phyloP scores from a whole-genome alignment of 106 monocot genomes.

The Acorus gramineus region DNA sequence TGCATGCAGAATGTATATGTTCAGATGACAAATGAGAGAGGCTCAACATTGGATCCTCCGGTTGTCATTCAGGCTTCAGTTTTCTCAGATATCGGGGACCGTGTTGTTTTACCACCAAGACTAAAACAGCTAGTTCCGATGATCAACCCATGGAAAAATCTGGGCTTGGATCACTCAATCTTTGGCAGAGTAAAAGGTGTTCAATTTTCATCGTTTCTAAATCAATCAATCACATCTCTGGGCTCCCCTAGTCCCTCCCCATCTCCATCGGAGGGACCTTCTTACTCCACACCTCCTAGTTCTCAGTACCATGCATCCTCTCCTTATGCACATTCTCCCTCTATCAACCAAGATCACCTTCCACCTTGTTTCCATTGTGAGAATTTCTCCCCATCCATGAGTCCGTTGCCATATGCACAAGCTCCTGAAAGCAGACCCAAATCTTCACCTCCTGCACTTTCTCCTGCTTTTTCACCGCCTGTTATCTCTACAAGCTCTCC shows the following conservation, averaged over 20 bases:
- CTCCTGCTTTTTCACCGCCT: conserved; percentile 15
- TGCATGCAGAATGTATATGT: conserved; percentile 62
- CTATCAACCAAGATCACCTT: conserved; percentile 1
- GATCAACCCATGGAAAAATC: conserved; percentile 43
- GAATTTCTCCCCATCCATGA: conserved; percentile 7
- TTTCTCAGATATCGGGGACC: conserved; percentile 47
- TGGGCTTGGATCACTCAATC: conserved; percentile 57
- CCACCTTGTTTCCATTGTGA: conserved; percentile 24
- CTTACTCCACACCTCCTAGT: conserved; percentile 2
- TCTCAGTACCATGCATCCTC: not conserved
- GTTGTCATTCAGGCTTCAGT: conserved; percentile 52
- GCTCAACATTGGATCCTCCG: conserved; percentile 46
- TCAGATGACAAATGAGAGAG: conserved; percentile 53
- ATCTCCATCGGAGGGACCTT: conserved; percentile 1
- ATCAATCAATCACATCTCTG: conserved; percentile 35
- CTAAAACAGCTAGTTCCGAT: conserved; percentile 55
- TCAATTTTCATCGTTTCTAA: conserved; percentile 49
- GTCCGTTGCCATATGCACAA: conserved; percentile 19
- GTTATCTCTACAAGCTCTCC: conserved; percentile 6
- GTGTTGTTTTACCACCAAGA: conserved; percentile 44
- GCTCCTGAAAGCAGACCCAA: conserved; percentile 7
- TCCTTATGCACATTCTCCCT: conserved; percentile 6
- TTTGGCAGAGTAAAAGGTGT: conserved; percentile 66
- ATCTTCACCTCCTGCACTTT: conserved; percentile 12
- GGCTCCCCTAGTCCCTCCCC: conserved; percentile 26